Percentiles rank a stretch among this genome's conserved stretches.
Evolutionary conservation across 495 filamentous ascomycete species (phyloP).

Genomic region (Tuber melanosporum): DNA sequence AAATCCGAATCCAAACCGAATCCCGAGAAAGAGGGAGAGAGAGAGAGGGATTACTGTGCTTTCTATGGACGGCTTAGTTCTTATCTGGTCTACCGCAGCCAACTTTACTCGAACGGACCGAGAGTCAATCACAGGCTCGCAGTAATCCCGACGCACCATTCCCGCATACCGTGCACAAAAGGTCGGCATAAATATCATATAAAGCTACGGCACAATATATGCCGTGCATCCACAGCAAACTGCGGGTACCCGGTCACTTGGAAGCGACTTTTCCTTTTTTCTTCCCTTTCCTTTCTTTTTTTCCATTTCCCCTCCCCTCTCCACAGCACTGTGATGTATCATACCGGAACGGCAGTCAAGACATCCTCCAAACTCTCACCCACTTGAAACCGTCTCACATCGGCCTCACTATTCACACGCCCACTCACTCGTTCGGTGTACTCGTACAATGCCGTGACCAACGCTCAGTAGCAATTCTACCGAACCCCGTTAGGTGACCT

Average conservation of each 20-base stretch:
- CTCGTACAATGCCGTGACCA: not conserved
- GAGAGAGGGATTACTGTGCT: not conserved
- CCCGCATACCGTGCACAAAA: not conserved
- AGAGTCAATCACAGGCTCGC: not conserved
- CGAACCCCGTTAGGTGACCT: not conserved
- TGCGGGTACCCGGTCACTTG: not conserved
- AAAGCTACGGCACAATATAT: not conserved
- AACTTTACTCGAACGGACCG: not conserved
- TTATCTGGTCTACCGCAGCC: not conserved
- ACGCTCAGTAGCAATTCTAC: not conserved
- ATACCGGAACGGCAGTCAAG: not conserved
- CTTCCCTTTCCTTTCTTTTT: not conserved
- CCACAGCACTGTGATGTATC: not conserved
- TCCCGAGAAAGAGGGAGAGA: not conserved
- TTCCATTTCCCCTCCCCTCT: not conserved
- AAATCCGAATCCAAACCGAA: not conserved
- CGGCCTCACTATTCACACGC: not conserved
- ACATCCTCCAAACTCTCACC: not conserved
- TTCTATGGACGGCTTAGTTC: not conserved
- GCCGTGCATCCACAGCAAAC: not conserved
- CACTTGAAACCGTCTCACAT: not conserved
- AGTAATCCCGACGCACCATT: conserved; percentile 1
- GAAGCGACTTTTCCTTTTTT: not conserved
- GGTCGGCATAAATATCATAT: not conserved
- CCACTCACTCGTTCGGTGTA: not conserved